These are phyloP conservation scores for Aspergillus texensis DNA, from an alignment of 2,329 filamentous ascomycete genomes.

Conservation along the genomic window DNA sequence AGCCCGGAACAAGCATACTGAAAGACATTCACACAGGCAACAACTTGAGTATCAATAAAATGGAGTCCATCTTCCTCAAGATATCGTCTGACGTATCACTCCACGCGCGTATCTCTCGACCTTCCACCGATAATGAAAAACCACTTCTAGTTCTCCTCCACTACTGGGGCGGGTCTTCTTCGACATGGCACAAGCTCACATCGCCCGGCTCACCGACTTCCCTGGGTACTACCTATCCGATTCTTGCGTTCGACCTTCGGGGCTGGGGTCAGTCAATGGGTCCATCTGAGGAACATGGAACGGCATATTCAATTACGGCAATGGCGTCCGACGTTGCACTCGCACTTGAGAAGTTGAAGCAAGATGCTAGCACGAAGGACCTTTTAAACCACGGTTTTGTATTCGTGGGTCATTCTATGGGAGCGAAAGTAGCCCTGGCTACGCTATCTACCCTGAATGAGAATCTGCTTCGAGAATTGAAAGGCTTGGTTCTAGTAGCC, in stretches of 20 bases:
- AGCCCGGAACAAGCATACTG: background rate
- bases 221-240: conserved; percentile 22
- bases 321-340: conserved; percentile 25
- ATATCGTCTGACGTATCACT: conserved; percentile 12
- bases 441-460: conserved; percentile 6
- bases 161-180: conserved; percentile 43
- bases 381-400: conserved; percentile 32
- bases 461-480: conserved; percentile 16
- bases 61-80: conserved; percentile 1
- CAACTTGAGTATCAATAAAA: background rate
- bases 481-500: conserved; percentile 38
- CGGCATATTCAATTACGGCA: conserved; percentile 28
- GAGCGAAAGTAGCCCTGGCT: conserved; percentile 40
- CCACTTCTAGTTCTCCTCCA: conserved; percentile 40
- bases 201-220: conserved; percentile 20
- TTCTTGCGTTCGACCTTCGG: conserved; percentile 36
- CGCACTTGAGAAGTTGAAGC: conserved; percentile 12
- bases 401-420: conserved; percentile 45
- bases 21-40: background rate
- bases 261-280: conserved; percentile 43
- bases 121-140: background rate
- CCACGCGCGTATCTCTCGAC: conserved; percentile 15
- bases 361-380: conserved; percentile 21
- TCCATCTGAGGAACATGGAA: conserved; percentile 19
- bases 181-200: conserved; percentile 35